Evolutionary conservation across 1,139 yeast genomes (phyloP).

Genomic region (Taiozyma sp.): DNA sequence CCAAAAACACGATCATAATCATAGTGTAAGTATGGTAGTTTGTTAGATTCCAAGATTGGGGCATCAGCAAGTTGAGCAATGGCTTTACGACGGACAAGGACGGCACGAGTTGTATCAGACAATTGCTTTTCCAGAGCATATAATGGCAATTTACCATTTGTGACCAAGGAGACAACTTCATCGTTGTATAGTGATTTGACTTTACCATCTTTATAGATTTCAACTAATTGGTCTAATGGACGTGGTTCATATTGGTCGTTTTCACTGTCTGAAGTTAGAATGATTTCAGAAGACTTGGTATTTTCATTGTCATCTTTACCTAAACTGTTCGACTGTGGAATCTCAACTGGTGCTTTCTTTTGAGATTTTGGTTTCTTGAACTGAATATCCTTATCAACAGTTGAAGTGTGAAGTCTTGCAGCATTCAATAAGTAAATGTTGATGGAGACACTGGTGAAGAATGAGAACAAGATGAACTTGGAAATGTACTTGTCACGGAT

Average conservation of each 20-base stretch:
- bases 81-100: constrained; percentile 84
- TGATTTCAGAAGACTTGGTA: constrained; percentile 20
- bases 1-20: constrained; percentile 97
- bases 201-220: constrained; percentile 64
- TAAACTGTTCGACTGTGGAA: neutral
- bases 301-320: constrained; percentile 7
- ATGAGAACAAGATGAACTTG: constrained; percentile 67
- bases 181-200: constrained; percentile 60
- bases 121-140: constrained; percentile 93
- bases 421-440: constrained; percentile 82
- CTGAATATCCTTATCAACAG: constrained; percentile 18
- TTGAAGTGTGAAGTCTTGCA: constrained; percentile 48
- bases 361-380: constrained; percentile 11
- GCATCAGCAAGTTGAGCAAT: constrained; percentile 80
- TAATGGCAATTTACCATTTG: constrained; percentile 76
- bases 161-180: constrained; percentile 68
- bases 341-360: constrained; percentile 8
- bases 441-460: constrained; percentile 70
- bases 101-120: constrained; percentile 86
- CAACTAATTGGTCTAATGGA: constrained; percentile 59
- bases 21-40: constrained; percentile 75
- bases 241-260: constrained; percentile 22
- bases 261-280: constrained; percentile 19
- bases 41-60: constrained; percentile 65
- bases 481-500: constrained; percentile 79